Evolutionary conservation across 2,329 filamentous ascomycete species (phyloP), one percentile per base, ranked within the genome.

Genomic region (Colletotrichum liaoningense): DNA sequence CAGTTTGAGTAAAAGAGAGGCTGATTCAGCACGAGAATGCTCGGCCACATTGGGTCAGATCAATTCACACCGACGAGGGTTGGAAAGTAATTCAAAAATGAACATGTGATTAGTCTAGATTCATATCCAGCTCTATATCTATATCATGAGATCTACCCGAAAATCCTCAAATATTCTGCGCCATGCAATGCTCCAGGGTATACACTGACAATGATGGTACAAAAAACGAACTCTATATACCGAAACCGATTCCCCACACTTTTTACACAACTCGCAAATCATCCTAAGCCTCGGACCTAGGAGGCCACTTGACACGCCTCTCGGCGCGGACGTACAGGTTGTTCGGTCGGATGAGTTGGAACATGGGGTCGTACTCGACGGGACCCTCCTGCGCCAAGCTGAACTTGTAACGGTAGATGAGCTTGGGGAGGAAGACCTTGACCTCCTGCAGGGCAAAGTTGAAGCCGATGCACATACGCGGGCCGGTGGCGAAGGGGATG

Each of bases 371-470:
- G 59, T 91, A 91, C 67, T 90, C 88, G 6, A 91, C 81, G 0
- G 86, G 81, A 1, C 83, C 86, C 5, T 88, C 83, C 4, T 84
- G 83, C n/a, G 86, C 88, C n/a, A 84, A 79, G 11, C 74, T 79
- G 72, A 90, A 92, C 67, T 88, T 82, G 77, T 92, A 92, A 8
- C 90, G 83, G 70, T 86, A 92, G 2, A 92, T 79, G 49, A 92
- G 80, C 81, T 91, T 89, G 1, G 86, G 83, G 74, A 92, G 52
- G 76, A 90, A 86, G 4, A 91, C 83, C 82, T 91, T 91, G 72
- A 91, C 84, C 79, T 92, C 89, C 72, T 88, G 85, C 7, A 92
- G 81, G 0, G 90, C 90, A 79, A 92, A 91, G 80, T 91, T 92
- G 84, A 91, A 92, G 0, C 90, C 91, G 68, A 92, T 89, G 74